phyloP scores from a whole-genome alignment of 768 basidiomycete genomes.

The Hortiboletus flavorubellus region DNA sequence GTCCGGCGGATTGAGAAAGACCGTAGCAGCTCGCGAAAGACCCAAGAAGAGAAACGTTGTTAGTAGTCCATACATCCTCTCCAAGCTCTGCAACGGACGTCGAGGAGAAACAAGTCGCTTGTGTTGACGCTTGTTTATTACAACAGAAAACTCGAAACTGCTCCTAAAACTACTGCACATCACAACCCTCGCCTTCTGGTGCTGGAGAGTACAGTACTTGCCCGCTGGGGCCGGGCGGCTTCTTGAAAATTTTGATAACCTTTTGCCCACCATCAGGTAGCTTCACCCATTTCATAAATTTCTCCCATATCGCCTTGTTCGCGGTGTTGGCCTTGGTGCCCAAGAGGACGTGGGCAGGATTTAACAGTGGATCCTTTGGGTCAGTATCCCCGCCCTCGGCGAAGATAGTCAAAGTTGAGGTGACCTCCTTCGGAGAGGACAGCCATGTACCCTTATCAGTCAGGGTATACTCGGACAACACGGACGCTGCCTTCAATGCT shows the following conservation, averaged over 20 bases:
- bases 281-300: conserved; percentile 46
- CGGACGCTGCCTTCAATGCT: conserved; percentile 45
- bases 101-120: not conserved
- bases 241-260: conserved; percentile 39
- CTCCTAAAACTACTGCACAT: not conserved
- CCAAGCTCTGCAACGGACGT: not conserved
- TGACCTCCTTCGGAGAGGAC: conserved; percentile 36
- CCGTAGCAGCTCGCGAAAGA: conserved; percentile 48
- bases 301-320: conserved; percentile 30
- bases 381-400: conserved; percentile 40
- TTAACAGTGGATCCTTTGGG: conserved; percentile 40
- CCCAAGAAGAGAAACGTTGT: conserved; percentile 28
- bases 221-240: conserved; percentile 20
- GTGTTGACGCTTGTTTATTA: conserved; percentile 24
- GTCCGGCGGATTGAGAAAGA: conserved; percentile 55
- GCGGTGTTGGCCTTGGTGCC: conserved; percentile 27
- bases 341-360: conserved; percentile 45
- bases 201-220: conserved; percentile 33
- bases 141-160: not conserved
- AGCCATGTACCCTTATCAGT: conserved; percentile 52
- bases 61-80: conserved; percentile 22
- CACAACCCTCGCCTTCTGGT: conserved; percentile 6
- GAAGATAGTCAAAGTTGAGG: conserved; percentile 35
- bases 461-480: conserved; percentile 50
- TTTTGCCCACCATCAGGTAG: conserved; percentile 41